Percentiles rank a stretch among this genome's conserved stretches.
Conservation (phyloP, 169 alveolate species). For the Sarcocystis neurona region DNA sequence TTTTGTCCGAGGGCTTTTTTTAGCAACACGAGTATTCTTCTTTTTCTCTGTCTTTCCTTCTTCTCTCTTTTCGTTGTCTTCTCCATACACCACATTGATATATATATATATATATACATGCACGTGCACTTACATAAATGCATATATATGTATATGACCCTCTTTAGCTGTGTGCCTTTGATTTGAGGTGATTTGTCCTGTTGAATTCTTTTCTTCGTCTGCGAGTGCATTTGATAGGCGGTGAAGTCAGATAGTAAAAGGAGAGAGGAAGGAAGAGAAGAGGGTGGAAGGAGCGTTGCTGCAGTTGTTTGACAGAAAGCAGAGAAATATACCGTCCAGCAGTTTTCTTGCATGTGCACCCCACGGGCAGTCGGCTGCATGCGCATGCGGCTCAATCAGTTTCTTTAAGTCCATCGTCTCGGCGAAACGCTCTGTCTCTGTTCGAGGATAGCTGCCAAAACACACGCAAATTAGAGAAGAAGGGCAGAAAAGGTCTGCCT, state of each 20-base stretch:
- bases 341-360: constrained; percentile 89
- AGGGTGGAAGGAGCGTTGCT: not conserved
- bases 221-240: too few relatives aligned
- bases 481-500: too few relatives aligned
- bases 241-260: too few relatives aligned
- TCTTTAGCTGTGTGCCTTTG: too few relatives aligned
- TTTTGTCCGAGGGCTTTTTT: too few relatives aligned
- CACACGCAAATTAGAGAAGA: constrained; percentile 84
- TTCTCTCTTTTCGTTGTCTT: too few relatives aligned
- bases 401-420: constrained; percentile 84
- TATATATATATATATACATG: not conserved
- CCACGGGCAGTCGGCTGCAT: constrained; percentile 79
- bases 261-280: not conserved
- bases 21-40: too few relatives aligned
- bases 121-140: not conserved
- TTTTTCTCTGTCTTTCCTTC: not conserved
- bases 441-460: constrained; percentile 96
- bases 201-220: too few relatives aligned
- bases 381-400: constrained; percentile 79
- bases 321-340: constrained; percentile 62
- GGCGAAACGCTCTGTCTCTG: constrained; percentile 97
- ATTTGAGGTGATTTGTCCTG: too few relatives aligned
- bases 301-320: too few relatives aligned
- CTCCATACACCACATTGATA: too few relatives aligned
- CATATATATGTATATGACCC: too few relatives aligned